phyloP scores from a whole-genome alignment of 495 filamentous ascomycete genomes.

The Echria macrotheca region DNA sequence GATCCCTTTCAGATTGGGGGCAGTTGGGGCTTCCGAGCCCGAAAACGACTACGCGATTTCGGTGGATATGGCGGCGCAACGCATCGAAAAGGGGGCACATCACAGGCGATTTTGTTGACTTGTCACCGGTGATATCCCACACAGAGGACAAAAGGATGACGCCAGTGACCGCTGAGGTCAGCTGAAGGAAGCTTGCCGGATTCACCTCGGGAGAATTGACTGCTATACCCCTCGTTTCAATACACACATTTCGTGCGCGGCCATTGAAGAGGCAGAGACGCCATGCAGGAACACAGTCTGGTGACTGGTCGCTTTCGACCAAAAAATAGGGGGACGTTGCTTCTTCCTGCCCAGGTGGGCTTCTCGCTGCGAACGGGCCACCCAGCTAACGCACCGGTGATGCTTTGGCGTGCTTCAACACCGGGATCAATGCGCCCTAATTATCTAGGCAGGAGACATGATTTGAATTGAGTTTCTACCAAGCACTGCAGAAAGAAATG shows the following conservation, averaged over 20 bases:
- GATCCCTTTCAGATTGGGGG: too few relatives aligned
- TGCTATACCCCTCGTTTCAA: conserved; percentile 15
- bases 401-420: conserved; percentile 1
- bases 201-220: too few relatives aligned
- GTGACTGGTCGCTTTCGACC: background rate
- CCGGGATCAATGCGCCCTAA: conserved; percentile 1
- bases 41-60: too few relatives aligned
- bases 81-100: too few relatives aligned
- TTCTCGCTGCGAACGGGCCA: conserved; percentile 4
- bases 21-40: too few relatives aligned
- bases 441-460: too few relatives aligned
- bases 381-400: background rate
- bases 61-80: too few relatives aligned
- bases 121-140: too few relatives aligned
- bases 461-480: background rate
- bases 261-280: conserved; percentile 6
- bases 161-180: too few relatives aligned
- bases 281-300: conserved; percentile 7
- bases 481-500: background rate
- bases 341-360: conserved; percentile 1
- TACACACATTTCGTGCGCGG: conserved; percentile 1
- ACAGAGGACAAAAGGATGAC: too few relatives aligned
- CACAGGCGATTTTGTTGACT: too few relatives aligned
- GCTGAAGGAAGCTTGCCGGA: too few relatives aligned
- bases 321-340: background rate